Base-by-base conservation (phyloP, 2,329 filamentous ascomycete species). In the Aaosphaeria pasadenensis region DNA sequence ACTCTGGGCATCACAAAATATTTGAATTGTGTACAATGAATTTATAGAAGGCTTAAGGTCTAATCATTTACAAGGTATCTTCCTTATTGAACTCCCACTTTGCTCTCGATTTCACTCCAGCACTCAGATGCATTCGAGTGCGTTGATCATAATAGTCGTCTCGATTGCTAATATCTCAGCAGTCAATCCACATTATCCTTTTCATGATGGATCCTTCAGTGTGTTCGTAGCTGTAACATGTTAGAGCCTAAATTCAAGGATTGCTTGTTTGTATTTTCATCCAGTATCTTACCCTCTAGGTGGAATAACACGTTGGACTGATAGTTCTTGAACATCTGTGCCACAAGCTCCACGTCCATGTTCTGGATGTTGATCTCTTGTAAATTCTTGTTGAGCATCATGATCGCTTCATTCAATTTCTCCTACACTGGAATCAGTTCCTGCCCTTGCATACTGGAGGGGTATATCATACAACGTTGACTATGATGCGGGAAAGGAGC, bases 321-420 rank as follows among this genome's bases (percentile, higher is more conserved):
- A 70, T 99, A 99, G 74, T 97, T 99, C 77, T 97, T 96, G 79
- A 97, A 99, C 94, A 99, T 99, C 68, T 97, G 92, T 1, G 92
- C 91, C 5, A 97, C 94, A 3, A 97, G 81, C 74, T 97, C 94
- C 33, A 96, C 90, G 66, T 99, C 95, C 91, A 97, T 96, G 71
- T 97, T 99, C 64, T 96, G 89, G 47, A 96, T 86, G 66, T 97
- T 97, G 79, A 97, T 96, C 58, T 97, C 92, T 88, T 96, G 59
- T 1, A 99, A 84, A 43, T 84, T 88, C 71, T 90, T 95, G 73
- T 97, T 99, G 80, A 97, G 83, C 44, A 92, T 85, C 74, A 94
- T 84, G 45, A 97, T 82, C 1, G 94, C 87, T 73, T 97, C 94
- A 61, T 99, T 99, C 39, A 99, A 81, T 73, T 99, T 99, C 74